Conservation (phyloP, 257 asterid genomes). For the Solanum okadae region DNA sequence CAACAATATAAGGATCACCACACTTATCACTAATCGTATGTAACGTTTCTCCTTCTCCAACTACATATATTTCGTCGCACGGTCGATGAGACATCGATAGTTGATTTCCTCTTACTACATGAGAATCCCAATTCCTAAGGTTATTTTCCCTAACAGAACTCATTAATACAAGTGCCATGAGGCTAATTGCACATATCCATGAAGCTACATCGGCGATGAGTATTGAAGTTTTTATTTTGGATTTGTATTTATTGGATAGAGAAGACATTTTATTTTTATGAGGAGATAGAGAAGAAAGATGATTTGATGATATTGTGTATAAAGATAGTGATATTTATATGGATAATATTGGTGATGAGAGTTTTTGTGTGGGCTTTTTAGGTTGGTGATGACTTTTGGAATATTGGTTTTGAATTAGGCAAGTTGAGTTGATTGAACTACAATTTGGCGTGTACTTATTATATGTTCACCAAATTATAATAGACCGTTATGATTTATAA, state of each 20-base stretch:
- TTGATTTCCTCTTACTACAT: neutral
- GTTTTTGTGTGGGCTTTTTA: neutral
- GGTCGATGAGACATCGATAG: neutral
- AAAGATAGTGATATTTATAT: neutral
- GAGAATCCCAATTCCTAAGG: conserved; percentile 80
- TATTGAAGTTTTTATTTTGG: neutral
- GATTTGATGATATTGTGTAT: neutral
- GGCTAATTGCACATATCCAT: neutral
- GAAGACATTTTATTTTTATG: neutral
- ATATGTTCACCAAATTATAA: neutral
- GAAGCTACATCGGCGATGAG: neutral
- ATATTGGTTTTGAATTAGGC: neutral
- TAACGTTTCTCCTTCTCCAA: conserved; percentile 59
- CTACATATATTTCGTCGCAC: conserved; percentile 60
- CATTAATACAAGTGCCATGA: conserved; percentile 8
- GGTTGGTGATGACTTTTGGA: neutral
- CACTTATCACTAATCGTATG: conserved; percentile 58
- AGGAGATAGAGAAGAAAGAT: neutral
- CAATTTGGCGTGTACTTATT: neutral
- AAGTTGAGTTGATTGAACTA: neutral
- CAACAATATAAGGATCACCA: conserved; percentile 61
- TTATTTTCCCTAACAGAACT: conserved; percentile 73
- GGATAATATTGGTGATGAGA: neutral
- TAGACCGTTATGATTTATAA: neutral
- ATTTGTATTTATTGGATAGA: neutral